These are phyloP conservation scores for Mrakia frigida DNA, from an alignment of 768 basidiomycete species.

Conservation along the genomic window DNA sequence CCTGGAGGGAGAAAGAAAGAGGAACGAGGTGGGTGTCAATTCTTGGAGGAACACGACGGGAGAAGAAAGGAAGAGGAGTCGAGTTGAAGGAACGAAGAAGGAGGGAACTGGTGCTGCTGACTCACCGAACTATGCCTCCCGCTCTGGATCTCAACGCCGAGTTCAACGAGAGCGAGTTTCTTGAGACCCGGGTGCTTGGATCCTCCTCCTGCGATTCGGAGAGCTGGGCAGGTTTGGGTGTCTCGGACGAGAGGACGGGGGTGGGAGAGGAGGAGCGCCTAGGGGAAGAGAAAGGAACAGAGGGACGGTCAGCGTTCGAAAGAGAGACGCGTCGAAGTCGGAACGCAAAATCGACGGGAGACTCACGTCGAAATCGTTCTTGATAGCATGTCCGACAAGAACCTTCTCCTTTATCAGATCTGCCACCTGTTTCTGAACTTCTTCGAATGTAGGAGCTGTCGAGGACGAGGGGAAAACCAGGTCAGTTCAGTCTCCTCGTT, in stretches of 20 bases:
- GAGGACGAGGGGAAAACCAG: background rate
- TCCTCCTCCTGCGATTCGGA: slow-evolving; percentile 45
- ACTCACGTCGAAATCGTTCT: slow-evolving; percentile 79
- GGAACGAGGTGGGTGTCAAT: background rate
- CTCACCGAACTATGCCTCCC: slow-evolving; percentile 85
- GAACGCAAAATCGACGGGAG: background rate
- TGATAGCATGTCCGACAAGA: slow-evolving; percentile 82
- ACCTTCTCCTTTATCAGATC: slow-evolving; percentile 70
- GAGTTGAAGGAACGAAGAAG: background rate
- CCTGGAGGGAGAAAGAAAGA: slow-evolving; percentile 48
- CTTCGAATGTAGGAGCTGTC: slow-evolving; percentile 68
- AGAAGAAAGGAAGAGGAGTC: background rate
- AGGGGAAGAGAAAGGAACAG: background rate
- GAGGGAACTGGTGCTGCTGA: too few relatives aligned
- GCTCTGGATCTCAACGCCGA: slow-evolving; percentile 71
- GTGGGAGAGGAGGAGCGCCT: slow-evolving; percentile 48
- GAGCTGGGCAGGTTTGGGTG: slow-evolving; percentile 45
- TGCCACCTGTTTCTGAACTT: slow-evolving; percentile 72
- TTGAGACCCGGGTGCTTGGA: slow-evolving; percentile 69
- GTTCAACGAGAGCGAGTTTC: slow-evolving; percentile 69
- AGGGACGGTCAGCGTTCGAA: too few relatives aligned
- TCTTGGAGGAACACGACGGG: background rate
- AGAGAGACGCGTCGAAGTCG: background rate
- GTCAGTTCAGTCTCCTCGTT: background rate
- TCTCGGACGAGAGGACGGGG: slow-evolving; percentile 46